Conservation (phyloP, 768 basidiomycete genomes). For the Rubroboletus pulcherrimus region DNA sequence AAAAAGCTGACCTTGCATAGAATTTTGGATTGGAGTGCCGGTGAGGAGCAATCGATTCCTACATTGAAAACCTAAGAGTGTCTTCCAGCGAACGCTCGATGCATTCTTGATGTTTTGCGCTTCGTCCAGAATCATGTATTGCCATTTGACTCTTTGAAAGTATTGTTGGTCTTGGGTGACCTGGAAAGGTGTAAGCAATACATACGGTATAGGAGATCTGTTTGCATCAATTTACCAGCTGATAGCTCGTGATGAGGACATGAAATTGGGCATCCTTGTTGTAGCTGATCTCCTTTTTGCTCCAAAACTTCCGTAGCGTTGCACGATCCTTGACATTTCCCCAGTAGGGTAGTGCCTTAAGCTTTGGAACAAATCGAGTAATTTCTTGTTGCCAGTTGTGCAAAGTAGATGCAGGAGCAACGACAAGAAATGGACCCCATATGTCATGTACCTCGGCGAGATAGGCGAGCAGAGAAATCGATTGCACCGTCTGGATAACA, state of each 20-base stretch:
- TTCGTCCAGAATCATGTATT: slow-evolving; percentile 99
- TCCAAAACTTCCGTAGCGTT: slow-evolving; percentile 95
- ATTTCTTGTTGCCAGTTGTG: slow-evolving; percentile 99
- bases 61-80: slow-evolving; percentile 91
- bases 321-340: slow-evolving; percentile 95
- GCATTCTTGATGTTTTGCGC: slow-evolving; percentile 99
- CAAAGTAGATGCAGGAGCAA: slow-evolving; percentile 93
- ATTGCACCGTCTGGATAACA: slow-evolving; percentile 81
- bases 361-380: slow-evolving; percentile 87
- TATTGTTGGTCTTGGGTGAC: slow-evolving; percentile 97
- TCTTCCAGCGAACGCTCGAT: slow-evolving; percentile 94
- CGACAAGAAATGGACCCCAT: slow-evolving; percentile 98
- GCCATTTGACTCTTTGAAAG: slow-evolving; percentile 97
- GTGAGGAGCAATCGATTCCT: slow-evolving; percentile 92
- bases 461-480: slow-evolving; percentile 92
- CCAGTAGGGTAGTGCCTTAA: slow-evolving; percentile 98
- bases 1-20: slow-evolving; percentile 82
- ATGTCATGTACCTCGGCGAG: slow-evolving; percentile 96
- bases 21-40: slow-evolving; percentile 98
- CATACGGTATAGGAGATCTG: not conserved
- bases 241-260: slow-evolving; percentile 95
- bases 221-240: slow-evolving; percentile 56
- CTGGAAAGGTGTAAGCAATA: slow-evolving; percentile 35
- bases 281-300: slow-evolving; percentile 94
- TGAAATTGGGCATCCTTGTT: slow-evolving; percentile 95